These are phyloP conservation scores for Umbelopsis isabellina DNA, from an alignment of 192 early-diverging fungal species.

Conservation along the genomic window DNA sequence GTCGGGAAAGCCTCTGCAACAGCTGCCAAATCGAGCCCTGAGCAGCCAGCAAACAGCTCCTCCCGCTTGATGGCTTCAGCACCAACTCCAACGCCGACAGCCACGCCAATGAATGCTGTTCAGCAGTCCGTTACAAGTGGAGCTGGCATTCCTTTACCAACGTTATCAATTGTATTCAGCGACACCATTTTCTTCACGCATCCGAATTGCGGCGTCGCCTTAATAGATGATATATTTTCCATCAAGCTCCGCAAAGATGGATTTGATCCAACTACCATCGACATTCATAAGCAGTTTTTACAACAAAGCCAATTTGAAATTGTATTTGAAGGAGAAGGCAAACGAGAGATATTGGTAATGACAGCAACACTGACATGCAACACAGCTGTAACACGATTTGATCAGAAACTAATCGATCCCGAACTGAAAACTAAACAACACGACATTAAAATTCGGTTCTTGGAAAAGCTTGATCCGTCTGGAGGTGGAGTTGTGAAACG, in stretches of 20 bases:
- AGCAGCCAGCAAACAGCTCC: not conserved
- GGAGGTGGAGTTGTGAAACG: constrained; percentile 39
- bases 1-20: not conserved
- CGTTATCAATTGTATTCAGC: constrained; percentile 36
- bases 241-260: constrained; percentile 32
- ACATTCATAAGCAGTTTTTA: constrained; percentile 29
- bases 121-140: constrained; percentile 21
- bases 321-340: constrained; percentile 16
- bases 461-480: constrained; percentile 43
- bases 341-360: constrained; percentile 37
- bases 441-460: constrained; percentile 33
- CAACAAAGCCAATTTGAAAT: constrained; percentile 27
- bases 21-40: not conserved
- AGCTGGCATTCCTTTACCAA: constrained; percentile 39
- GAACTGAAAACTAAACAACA: not conserved
- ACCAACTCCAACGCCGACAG: not conserved
- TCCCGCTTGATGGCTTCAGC: constrained; percentile 6
- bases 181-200: constrained; percentile 23
- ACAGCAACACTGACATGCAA: constrained; percentile 10
- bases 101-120: not conserved
- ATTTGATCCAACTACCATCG: constrained; percentile 19
- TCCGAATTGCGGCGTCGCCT: constrained; percentile 37
- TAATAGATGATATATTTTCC: constrained; percentile 35
- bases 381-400: constrained; percentile 8
- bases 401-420: constrained; percentile 6